phyloP scores from a whole-genome alignment of 2,329 filamentous ascomycete genomes.

The Blastomyces gilchristii region DNA sequence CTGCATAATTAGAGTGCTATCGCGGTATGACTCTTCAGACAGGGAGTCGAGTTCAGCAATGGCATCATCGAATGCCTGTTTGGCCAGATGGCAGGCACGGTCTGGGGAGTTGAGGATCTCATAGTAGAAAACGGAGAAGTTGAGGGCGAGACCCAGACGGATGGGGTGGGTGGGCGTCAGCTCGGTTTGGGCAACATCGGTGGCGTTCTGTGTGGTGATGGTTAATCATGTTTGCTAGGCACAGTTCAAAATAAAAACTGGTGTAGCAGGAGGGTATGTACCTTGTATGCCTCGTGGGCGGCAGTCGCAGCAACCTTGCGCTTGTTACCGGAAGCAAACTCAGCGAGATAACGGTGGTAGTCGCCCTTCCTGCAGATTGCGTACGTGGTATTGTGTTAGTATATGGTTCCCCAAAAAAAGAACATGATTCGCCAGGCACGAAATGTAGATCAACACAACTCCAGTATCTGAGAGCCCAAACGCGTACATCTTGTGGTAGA shows the following conservation, averaged over 20 bases:
- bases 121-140: slow-evolving; percentile 99
- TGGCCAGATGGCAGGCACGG: slow-evolving; percentile 94
- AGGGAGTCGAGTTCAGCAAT: slow-evolving; percentile 97
- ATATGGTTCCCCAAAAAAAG: background rate
- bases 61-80: slow-evolving; percentile 97
- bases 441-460: background rate
- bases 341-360: slow-evolving; percentile 90
- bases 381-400: slow-evolving; percentile 10
- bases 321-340: slow-evolving; percentile 89
- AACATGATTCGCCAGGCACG: slow-evolving; percentile 1
- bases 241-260: background rate
- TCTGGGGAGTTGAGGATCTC: slow-evolving; percentile 98
- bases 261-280: slow-evolving; percentile 34
- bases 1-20: slow-evolving; percentile 99
- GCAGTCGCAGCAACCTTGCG: slow-evolving; percentile 78
- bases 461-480: background rate
- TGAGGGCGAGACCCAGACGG: slow-evolving; percentile 90
- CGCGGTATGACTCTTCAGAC: slow-evolving; percentile 95
- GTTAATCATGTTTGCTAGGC: background rate
- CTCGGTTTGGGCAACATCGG: slow-evolving; percentile 95
- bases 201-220: slow-evolving; percentile 60
- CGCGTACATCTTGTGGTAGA: slow-evolving; percentile 99
- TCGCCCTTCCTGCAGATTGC: slow-evolving; percentile 69
- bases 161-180: slow-evolving; percentile 96
- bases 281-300: slow-evolving; percentile 96